These are phyloP conservation scores for Saccharomycopsis fibuligera DNA, from an alignment of 805 yeast species.

Conservation along the genomic window DNA sequence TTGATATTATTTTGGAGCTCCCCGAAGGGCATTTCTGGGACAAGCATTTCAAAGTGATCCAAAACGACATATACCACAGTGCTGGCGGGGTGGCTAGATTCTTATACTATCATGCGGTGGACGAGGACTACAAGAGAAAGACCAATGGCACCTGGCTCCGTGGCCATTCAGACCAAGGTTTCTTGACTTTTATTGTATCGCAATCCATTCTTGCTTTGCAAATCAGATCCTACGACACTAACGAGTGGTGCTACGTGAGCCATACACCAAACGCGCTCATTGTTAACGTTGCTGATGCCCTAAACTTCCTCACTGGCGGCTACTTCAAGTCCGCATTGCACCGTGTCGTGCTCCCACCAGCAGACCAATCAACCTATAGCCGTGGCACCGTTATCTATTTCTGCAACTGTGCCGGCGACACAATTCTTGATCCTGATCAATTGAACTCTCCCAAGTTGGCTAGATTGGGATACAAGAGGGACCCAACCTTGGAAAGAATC, in stretches of 20 bases:
- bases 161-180: constrained; percentile 38
- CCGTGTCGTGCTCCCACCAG: constrained; percentile 40
- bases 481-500: constrained; percentile 30
- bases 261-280: constrained; percentile 34
- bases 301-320: constrained; percentile 39
- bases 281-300: constrained; percentile 36
- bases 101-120: constrained; percentile 26
- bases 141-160: constrained; percentile 38
- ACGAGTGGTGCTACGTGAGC: constrained; percentile 35
- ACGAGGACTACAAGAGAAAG: constrained; percentile 26
- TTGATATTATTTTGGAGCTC: constrained; percentile 38
- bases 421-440: constrained; percentile 30
- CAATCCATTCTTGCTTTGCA: constrained; percentile 38
- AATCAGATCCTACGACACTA: constrained; percentile 33
- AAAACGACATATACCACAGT: constrained; percentile 28
- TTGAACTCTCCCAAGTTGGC: constrained; percentile 27
- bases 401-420: constrained; percentile 27
- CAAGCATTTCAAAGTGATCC: constrained; percentile 30
- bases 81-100: constrained; percentile 36
- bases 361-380: constrained; percentile 31
- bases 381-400: constrained; percentile 31
- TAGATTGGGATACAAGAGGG: constrained; percentile 26
- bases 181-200: constrained; percentile 35
- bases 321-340: constrained; percentile 41
- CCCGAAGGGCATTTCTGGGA: constrained; percentile 39